These are phyloP conservation scores for Solanum hybrid DNA, from an alignment of 305 asterid species.

Conservation along the genomic window DNA sequence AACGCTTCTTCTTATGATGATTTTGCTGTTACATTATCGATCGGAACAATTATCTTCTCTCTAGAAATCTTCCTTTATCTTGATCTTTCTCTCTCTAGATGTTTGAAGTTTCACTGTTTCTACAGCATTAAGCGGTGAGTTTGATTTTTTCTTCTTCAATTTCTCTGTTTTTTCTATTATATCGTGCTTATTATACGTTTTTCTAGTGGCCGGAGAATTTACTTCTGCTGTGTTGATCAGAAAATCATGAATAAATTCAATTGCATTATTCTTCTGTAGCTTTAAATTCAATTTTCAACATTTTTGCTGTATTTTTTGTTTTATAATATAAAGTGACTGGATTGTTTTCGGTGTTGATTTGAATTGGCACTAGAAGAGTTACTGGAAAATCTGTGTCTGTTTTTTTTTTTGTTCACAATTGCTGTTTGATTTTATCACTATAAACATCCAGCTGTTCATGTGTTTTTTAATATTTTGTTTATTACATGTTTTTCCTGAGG, in stretches of 20 bases:
- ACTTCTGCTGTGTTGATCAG: not conserved
- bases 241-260: not conserved
- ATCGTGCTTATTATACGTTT: not conserved
- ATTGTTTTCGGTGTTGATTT: not conserved
- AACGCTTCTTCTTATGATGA: not conserved
- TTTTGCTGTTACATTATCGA: slow-evolving; percentile 6
- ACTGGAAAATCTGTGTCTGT: not conserved
- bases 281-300: not conserved
- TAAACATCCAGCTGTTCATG: not conserved
- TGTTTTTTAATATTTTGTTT: not conserved
- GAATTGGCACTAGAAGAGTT: not conserved
- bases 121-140: slow-evolving; percentile 1
- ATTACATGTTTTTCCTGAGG: not conserved
- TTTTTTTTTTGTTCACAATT: not conserved
- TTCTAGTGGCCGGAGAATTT: not conserved
- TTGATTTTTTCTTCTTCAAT: not conserved
- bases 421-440: not conserved
- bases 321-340: not conserved
- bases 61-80: not conserved
- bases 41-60: not conserved
- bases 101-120: not conserved
- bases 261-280: not conserved
- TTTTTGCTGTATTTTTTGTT: not conserved
- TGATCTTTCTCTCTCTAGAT: not conserved
- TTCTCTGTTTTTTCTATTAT: not conserved